Percentiles rank a stretch among this genome's conserved stretches.
Conservation (phyloP, 23 red algal species). For the Pyropia haitanensis region DNA sequence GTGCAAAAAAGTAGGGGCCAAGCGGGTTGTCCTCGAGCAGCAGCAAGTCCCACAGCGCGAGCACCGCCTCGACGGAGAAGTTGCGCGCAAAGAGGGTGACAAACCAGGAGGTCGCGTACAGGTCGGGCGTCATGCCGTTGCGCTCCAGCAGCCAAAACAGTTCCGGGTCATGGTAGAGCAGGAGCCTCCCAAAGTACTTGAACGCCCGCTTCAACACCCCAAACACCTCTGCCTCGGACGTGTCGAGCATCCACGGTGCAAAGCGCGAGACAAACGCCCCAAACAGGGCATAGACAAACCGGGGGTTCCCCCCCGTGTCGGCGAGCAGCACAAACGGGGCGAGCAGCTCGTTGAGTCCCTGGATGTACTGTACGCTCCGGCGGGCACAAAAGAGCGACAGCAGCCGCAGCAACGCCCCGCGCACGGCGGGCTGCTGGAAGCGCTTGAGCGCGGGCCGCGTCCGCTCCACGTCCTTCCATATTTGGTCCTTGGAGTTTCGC, state of each 20-base stretch:
- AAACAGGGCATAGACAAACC: constrained; percentile 81
- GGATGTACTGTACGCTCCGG: constrained; percentile 70
- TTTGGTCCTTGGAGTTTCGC: constrained; percentile 61
- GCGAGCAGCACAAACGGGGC: constrained; percentile 85
- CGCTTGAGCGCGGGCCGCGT: constrained; percentile 51
- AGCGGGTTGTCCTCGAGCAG: constrained; percentile 82
- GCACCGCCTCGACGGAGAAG: constrained; percentile 71
- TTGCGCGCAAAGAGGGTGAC: constrained; percentile 95
- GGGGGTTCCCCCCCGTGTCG: constrained; percentile 54
- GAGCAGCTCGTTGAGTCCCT: constrained; percentile 93
- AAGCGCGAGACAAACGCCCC: constrained; percentile 58
- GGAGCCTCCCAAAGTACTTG: constrained; percentile 63
- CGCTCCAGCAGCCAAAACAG: constrained; percentile 74
- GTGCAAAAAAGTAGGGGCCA: constrained; percentile 69
- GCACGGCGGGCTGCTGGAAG: constrained; percentile 60
- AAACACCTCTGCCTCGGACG: constrained; percentile 59
- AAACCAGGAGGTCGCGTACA: constrained; percentile 91
- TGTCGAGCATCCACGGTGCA: constrained; percentile 74
- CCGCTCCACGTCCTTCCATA: constrained; percentile 78
- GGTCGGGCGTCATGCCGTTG: constrained; percentile 74
- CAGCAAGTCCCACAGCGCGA: constrained; percentile 86
- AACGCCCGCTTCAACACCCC: constrained; percentile 70
- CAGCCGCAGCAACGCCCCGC: constrained; percentile 39
- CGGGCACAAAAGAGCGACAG: constrained; percentile 85
- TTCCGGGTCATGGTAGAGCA: constrained; percentile 84